Evolutionary conservation across 441 rosid genomes (phyloP), one percentile per base, ranked within the genome.

Genomic region (Dalechampia spathulata): DNA sequence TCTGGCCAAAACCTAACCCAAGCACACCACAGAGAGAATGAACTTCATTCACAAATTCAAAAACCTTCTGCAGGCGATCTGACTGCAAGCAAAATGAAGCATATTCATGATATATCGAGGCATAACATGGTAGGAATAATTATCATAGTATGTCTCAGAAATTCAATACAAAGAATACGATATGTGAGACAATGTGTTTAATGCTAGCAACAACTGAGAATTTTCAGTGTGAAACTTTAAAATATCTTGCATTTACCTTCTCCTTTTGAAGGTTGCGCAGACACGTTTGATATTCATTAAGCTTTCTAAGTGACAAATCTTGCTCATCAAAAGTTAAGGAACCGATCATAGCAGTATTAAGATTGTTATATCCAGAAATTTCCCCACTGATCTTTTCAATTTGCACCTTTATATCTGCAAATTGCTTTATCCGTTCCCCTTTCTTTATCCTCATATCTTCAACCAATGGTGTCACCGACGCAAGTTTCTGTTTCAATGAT

Each of bases 1-100:
- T 80, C 69, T 80, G 86, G 38, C 82, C 75, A 65, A 94, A 94
- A 68, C 90, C 96, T 66, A 84, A 62, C 47, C 95, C 96, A 25
- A 94, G 82, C 60, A 94, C 88, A 52, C 95, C 86, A 63, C 96
- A 90, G 0, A 90, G 80, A 28, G 81, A 63, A 67, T 94, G 99
- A 46, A 83, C 97, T 75, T 90, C 96, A 38, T 94, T 90, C 50
- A 90, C 80, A 62, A 62, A 71, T 23, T 75, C 78, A 72, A 90
- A 83, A 45, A 85, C 97, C 74, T 87, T 87, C 57, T 72, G 79
- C 42, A 90, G 85, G 48, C 99, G 97, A 63, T 83, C 94, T 58
- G 95, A 81, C 99, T 94, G 91, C 86, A 79, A 57, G 67, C 60
- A 46, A 41, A 57, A 54, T 62, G 20, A 56, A 55, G n/a, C n/a